Evolutionary conservation across 768 basidiomycete genomes (phyloP), one percentile per base, ranked within the genome.

Genomic region (Podaxis pistillaris): DNA sequence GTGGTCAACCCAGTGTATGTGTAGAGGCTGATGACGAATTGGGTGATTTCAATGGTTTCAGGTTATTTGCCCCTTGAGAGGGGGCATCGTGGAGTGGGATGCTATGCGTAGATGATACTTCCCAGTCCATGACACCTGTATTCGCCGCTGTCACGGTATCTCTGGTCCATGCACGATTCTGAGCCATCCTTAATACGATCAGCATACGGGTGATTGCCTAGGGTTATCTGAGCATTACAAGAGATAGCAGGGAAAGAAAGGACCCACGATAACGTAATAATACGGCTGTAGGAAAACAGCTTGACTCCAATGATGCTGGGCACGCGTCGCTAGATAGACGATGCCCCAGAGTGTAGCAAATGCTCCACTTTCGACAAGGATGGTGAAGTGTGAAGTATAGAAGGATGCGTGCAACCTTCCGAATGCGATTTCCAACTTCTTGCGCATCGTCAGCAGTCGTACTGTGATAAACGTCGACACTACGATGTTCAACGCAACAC

Each of bases 281-380:
- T 70, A 70, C 8, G 78, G 71, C 50, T 74, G 71, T 33, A 70
- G 66, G 65, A 79, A 75, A 12, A 72, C 66, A 51, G 73, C 69
- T 58, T 72, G 65, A 33, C 69, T 60, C 69, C 71, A 72, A 38
- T 66, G 72, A 0, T 65, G 46, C n/a, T 61, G 62, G 9, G 63
- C 64, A n/a, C 64, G 66, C 33, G 71, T 40, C 47, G 72, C 69
- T 47, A 79, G 63, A 58, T 74, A 72, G 22, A 65, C 63, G 15
- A 71, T 59, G 4, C 65, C 61, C 78, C 78, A 79, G 0, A 76
- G 7, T 0, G 78, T 76, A 63, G 76, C 75, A 36, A 79, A 70
- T 7, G 71, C 73, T 13, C 76, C 77, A 56, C 76, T 76, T 63
- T 79, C 78, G n/a, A 78, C 77, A 44, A 77, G 73, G 36, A 72